Conservation (phyloP, 805 yeast species). For the Nakazawaea ernobii region DNA sequence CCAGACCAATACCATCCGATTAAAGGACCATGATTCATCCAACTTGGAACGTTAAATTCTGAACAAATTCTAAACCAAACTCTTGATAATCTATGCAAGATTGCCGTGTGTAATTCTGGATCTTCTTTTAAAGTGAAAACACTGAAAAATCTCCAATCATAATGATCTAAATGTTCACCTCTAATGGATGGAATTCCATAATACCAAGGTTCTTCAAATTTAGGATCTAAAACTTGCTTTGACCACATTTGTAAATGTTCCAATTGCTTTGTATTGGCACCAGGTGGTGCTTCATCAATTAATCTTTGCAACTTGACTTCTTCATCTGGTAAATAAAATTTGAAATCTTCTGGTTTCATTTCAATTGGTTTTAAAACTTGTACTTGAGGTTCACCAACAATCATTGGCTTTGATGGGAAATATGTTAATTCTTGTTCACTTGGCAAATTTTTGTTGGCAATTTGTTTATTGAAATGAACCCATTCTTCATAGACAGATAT, state of each 20-base stretch:
- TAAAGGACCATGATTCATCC: conserved; percentile 59
- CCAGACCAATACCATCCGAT: conserved; percentile 60
- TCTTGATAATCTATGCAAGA: conserved; percentile 37
- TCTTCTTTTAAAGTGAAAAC: conserved; percentile 26
- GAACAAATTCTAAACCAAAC: conserved; percentile 41
- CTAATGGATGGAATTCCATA: conserved; percentile 10
- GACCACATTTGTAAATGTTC: conserved; percentile 8
- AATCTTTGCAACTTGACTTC: conserved; percentile 3
- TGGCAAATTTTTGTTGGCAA: background rate
- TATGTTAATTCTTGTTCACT: conserved; percentile 3
- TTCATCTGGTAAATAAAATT: conserved; percentile 10
- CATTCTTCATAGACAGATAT: conserved; percentile 9
- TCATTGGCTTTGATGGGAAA: conserved; percentile 6
- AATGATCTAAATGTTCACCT: conserved; percentile 24
- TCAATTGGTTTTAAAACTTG: background rate
- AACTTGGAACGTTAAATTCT: conserved; percentile 37
- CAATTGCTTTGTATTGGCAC: conserved; percentile 8
- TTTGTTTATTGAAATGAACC: background rate
- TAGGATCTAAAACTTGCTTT: conserved; percentile 7
- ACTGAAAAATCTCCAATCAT: conserved; percentile 47
- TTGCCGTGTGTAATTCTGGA: conserved; percentile 28
- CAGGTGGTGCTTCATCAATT: conserved; percentile 6
- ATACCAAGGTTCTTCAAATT: conserved; percentile 11
- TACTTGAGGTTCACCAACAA: background rate
- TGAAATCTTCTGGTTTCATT: conserved; percentile 5